Conservation (phyloP, 1,139 yeast genomes). For the Saccharomyces hybrid region DNA sequence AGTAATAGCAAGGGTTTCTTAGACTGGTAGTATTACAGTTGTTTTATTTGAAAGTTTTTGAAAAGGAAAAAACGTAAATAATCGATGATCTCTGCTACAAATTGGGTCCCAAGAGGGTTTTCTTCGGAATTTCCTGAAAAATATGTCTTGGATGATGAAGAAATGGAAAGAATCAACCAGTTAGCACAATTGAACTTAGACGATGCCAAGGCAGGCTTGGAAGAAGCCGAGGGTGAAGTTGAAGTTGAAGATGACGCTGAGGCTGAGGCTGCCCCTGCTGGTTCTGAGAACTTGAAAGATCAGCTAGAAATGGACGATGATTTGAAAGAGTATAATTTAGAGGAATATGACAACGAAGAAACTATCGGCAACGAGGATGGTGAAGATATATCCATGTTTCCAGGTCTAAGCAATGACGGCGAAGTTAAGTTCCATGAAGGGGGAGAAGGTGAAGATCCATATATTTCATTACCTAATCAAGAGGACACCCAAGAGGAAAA, state of each 20-base stretch:
- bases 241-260: constrained; percentile 29
- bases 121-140: constrained; percentile 89
- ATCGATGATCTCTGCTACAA: constrained; percentile 77
- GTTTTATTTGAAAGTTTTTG: neutral
- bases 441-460: constrained; percentile 62
- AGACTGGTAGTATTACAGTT: neutral
- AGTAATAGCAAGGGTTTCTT: neutral
- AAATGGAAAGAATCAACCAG: constrained; percentile 81
- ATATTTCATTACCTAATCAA: constrained; percentile 59
- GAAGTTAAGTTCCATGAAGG: constrained; percentile 51
- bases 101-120: constrained; percentile 95
- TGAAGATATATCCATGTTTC: constrained; percentile 57
- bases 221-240: constrained; percentile 27
- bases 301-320: constrained; percentile 70
- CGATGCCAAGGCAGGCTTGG: constrained; percentile 61
- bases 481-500: constrained; percentile 65
- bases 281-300: constrained; percentile 34
- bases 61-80: neutral
- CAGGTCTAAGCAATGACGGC: constrained; percentile 51
- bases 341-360: constrained; percentile 67
- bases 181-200: constrained; percentile 76
- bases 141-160: constrained; percentile 83
- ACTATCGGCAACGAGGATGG: constrained; percentile 36
- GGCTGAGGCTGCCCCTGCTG: constrained; percentile 18
- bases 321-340: constrained; percentile 79